These are phyloP conservation scores for Penicillium sclerotiorum DNA, from an alignment of 2,329 filamentous ascomycete genomes.

Conservation along the genomic window DNA sequence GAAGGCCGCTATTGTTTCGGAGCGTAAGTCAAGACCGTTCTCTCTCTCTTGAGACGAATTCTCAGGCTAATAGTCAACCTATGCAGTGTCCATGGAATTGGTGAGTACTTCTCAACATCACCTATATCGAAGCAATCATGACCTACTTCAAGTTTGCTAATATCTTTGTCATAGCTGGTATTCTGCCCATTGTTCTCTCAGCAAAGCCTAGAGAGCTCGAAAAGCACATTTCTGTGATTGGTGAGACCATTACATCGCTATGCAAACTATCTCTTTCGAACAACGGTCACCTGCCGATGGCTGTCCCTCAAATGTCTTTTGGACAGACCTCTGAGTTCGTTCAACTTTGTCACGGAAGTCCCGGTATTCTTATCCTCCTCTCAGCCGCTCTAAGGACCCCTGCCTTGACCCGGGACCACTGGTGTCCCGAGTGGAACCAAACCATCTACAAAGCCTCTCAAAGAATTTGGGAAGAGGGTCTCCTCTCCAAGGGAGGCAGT, in stretches of 20 bases:
- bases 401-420: conserved; percentile 30
- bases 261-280: conserved; percentile 38
- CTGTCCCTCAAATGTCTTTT: conserved; percentile 33
- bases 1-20: conserved; percentile 40
- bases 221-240: conserved; percentile 36
- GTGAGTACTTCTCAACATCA: conserved; percentile 19
- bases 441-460: conserved; percentile 36
- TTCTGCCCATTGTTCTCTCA: conserved; percentile 40
- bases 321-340: conserved; percentile 35
- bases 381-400: conserved; percentile 34
- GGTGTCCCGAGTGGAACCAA: conserved; percentile 44
- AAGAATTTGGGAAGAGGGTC: conserved; percentile 45
- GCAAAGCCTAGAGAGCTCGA: conserved; percentile 36
- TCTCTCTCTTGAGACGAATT: not conserved
- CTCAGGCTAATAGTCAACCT: not conserved
- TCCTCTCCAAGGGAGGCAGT: conserved; percentile 45
- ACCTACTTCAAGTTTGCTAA: not conserved
- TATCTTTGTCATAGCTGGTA: conserved; percentile 33
- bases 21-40: conserved; percentile 32
- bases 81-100: conserved; percentile 33
- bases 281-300: conserved; percentile 43
- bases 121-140: not conserved
- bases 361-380: conserved; percentile 41
- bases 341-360: conserved; percentile 47
- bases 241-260: conserved; percentile 39